phyloP scores from a whole-genome alignment of 805 yeast genomes.

The Ogataea ganodermae region DNA sequence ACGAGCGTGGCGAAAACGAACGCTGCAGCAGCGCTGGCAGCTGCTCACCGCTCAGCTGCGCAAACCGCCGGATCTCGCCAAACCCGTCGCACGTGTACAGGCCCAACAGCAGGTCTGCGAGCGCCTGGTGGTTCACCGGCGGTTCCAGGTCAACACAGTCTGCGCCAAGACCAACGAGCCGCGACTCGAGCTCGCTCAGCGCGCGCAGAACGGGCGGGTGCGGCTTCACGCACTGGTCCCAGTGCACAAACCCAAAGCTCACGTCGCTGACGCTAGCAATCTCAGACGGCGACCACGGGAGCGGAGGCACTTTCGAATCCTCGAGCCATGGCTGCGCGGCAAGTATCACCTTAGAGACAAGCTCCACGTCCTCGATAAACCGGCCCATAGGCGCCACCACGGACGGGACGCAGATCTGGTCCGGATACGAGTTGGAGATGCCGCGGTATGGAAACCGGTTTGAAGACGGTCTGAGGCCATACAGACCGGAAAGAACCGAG shows the following conservation, averaged over 20 bases:
- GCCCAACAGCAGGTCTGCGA: slow-evolving; percentile 29
- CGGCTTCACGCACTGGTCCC: slow-evolving; percentile 50
- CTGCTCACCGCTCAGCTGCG: slow-evolving; percentile 36
- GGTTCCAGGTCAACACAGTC: slow-evolving; percentile 44
- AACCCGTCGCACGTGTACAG: slow-evolving; percentile 30
- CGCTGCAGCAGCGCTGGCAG: slow-evolving; percentile 21
- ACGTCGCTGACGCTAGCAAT: slow-evolving; percentile 29
- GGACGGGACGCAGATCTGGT: slow-evolving; percentile 35
- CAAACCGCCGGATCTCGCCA: slow-evolving; percentile 27
- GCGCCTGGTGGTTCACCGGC: slow-evolving; percentile 31
- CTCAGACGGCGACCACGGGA: slow-evolving; percentile 45
- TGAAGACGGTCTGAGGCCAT: slow-evolving; percentile 36
- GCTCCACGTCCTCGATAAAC: slow-evolving; percentile 35
- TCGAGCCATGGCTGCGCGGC: slow-evolving; percentile 44
- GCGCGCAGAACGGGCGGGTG: slow-evolving; percentile 57
- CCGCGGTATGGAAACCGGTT: slow-evolving; percentile 38
- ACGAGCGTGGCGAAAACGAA: slow-evolving; percentile 23
- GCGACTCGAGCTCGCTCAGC: slow-evolving; percentile 29
- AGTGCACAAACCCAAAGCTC: slow-evolving; percentile 46
- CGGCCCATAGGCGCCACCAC: slow-evolving; percentile 39
- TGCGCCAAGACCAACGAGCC: slow-evolving; percentile 20
- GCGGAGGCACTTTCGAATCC: slow-evolving; percentile 51
- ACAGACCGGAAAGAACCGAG: slow-evolving; percentile 33
- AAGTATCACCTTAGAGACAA: slow-evolving; percentile 41
- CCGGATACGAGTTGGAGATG: slow-evolving; percentile 35